A percentile compares a stretch with the other conserved stretches of the same genome.
These are phyloP conservation scores for Erigeron canadensis DNA, from an alignment of 129 eudicot genomes.

Conservation along the genomic window DNA sequence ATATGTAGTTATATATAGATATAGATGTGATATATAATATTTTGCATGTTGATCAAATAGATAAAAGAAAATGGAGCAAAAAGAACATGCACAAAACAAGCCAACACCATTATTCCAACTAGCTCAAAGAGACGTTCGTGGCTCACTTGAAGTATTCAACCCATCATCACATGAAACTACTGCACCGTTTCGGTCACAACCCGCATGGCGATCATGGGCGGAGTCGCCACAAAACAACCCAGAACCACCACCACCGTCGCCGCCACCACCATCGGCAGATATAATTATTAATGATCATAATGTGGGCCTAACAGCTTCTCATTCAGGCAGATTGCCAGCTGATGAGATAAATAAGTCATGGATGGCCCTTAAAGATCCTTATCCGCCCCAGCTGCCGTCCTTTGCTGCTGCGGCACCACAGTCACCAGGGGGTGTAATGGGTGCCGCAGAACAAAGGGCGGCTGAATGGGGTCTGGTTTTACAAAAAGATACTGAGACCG, in stretches of 20 bases:
- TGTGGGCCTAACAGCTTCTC: slow-evolving; percentile 23
- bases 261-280: slow-evolving; percentile 19
- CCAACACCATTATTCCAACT: slow-evolving; percentile 38
- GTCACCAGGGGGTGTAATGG: slow-evolving; percentile 43
- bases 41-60: slow-evolving; percentile 31
- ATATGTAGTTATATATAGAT: background rate
- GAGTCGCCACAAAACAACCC: slow-evolving; percentile 34
- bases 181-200: slow-evolving; percentile 40
- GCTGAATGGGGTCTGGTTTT: slow-evolving; percentile 98
- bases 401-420: slow-evolving; percentile 2
- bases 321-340: slow-evolving; percentile 38
- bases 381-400: slow-evolving; percentile 25
- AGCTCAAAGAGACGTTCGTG: slow-evolving; percentile 69
- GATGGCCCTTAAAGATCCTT: slow-evolving; percentile 79
- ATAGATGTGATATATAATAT: no score
- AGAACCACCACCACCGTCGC: slow-evolving; percentile 10
- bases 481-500: slow-evolving; percentile 78
- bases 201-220: slow-evolving; percentile 59
- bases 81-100: slow-evolving; percentile 42
- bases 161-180: slow-evolving; percentile 46
- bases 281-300: background rate
- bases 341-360: slow-evolving; percentile 58
- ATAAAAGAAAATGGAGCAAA: slow-evolving; percentile 44
- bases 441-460: slow-evolving; percentile 82
- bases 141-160: slow-evolving; percentile 92